These are phyloP conservation scores for Xylariomycetidae sp. DNA, from an alignment of 2,329 filamentous ascomycete species.

Conservation along the genomic window DNA sequence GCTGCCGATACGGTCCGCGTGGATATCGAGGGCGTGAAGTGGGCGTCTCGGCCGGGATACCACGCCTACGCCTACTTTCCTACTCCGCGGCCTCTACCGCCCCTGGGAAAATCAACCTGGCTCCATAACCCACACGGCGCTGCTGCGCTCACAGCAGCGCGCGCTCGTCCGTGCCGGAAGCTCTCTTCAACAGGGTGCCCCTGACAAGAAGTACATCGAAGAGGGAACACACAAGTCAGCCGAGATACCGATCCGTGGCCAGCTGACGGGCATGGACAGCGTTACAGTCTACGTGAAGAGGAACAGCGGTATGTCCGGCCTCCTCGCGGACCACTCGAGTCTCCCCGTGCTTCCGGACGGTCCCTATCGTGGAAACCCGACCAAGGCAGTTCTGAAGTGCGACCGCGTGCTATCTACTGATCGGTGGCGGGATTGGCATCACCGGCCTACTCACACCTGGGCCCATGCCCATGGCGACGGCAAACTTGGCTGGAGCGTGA, in stretches of 20 bases:
- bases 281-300: conserved; percentile 7
- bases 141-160: conserved; percentile 4
- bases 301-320: conserved; percentile 4
- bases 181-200: not conserved
- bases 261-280: not conserved
- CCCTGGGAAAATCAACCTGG: conserved; percentile 54
- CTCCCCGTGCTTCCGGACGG: conserved; percentile 8
- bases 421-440: conserved; percentile 12
- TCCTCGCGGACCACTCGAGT: not conserved
- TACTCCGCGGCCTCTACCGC: conserved; percentile 30
- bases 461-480: conserved; percentile 5
- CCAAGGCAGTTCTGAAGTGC: conserved; percentile 3
- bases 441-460: conserved; percentile 7
- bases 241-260: not conserved
- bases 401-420: conserved; percentile 12
- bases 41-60: conserved; percentile 23
- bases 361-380: conserved; percentile 6
- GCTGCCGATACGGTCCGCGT: conserved; percentile 31
- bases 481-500: conserved; percentile 9
- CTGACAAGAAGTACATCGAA: conserved; percentile 1
- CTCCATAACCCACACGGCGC: conserved; percentile 29
- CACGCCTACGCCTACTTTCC: conserved; percentile 48
- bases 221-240: not conserved
- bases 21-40: conserved; percentile 35
- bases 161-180: too few species aligned